A percentile compares a stretch with the other conserved stretches of the same genome.
Conservation (phyloP, 257 asterid genomes). For the Leptodermis oblonga region DNA sequence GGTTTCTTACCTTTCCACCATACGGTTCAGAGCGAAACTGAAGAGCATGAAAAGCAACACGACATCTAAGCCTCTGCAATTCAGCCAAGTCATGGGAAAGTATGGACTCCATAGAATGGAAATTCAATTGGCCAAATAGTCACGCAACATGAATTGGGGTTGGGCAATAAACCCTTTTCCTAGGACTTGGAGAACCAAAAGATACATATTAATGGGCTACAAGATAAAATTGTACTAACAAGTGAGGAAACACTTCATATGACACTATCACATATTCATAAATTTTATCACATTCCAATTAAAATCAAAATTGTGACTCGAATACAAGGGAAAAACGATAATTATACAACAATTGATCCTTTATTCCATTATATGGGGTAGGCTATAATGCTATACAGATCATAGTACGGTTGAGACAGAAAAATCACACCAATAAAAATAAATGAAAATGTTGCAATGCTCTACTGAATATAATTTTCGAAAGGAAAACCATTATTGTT, state of each 20-base stretch:
- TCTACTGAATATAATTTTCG: too few species aligned
- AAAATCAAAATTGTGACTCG: not conserved
- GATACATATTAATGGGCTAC: not conserved
- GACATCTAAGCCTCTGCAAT: slow-evolving; percentile 93
- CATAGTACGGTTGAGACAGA: too few species aligned
- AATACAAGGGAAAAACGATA: not conserved
- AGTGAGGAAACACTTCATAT: too few species aligned
- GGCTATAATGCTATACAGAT: too few species aligned
- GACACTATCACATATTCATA: too few species aligned
- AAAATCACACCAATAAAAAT: too few species aligned
- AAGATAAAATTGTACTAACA: not conserved
- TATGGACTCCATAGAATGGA: slow-evolving; percentile 45
- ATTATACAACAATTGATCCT: too few species aligned
- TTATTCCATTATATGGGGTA: too few species aligned
- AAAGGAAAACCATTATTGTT: not conserved
- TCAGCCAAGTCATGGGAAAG: slow-evolving; percentile 82
- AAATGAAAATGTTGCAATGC: not conserved
- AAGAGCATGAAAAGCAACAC: slow-evolving; percentile 87
- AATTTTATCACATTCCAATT: not conserved
- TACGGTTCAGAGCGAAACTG: slow-evolving; percentile 78
- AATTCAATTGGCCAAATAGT: not conserved
- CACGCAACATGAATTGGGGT: not conserved
- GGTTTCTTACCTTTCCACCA: slow-evolving; percentile 66
- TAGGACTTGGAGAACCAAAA: not conserved
- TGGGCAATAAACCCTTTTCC: not conserved